Evolutionary conservation across 768 basidiomycete genomes (phyloP).

Genomic region (Mrakia hoshinonis): DNA sequence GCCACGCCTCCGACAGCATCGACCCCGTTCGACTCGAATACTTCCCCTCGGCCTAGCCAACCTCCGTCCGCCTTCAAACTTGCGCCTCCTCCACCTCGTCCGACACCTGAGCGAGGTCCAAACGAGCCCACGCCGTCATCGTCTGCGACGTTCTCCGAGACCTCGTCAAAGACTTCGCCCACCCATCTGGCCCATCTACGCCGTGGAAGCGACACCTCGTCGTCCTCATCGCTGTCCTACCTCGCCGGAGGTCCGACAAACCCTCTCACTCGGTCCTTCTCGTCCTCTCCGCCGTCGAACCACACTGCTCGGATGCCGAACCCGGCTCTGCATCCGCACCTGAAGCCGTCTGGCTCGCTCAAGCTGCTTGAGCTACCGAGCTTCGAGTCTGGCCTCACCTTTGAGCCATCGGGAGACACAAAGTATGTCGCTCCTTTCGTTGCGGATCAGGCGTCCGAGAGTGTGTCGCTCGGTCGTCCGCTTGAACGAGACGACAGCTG

Average conservation of each 20-base stretch:
- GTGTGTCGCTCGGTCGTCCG: not conserved
- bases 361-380: slow-evolving; percentile 17
- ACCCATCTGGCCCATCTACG: not conserved
- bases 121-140: no score
- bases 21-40: not conserved
- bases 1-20: not conserved
- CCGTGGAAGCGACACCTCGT: slow-evolving; percentile 4
- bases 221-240: slow-evolving; percentile 20
- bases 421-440: not conserved
- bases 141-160: not conserved
- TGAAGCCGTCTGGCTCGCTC: slow-evolving; percentile 19
- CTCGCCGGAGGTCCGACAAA: not conserved
- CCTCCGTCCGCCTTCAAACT: not conserved
- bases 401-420: not conserved
- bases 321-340: slow-evolving; percentile 1
- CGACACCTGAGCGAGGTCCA: no score
- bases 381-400: slow-evolving; percentile 2
- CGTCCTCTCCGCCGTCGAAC: slow-evolving; percentile 12
- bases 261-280: slow-evolving; percentile 2
- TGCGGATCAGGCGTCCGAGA: not conserved
- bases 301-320: not conserved
- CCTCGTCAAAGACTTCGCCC: slow-evolving; percentile 1
- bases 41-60: not conserved
- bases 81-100: not conserved
- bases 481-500: not conserved